Evolutionary conservation across 2,329 filamentous ascomycete species (phyloP).

Genomic region (Taxawa tesnikishii): DNA sequence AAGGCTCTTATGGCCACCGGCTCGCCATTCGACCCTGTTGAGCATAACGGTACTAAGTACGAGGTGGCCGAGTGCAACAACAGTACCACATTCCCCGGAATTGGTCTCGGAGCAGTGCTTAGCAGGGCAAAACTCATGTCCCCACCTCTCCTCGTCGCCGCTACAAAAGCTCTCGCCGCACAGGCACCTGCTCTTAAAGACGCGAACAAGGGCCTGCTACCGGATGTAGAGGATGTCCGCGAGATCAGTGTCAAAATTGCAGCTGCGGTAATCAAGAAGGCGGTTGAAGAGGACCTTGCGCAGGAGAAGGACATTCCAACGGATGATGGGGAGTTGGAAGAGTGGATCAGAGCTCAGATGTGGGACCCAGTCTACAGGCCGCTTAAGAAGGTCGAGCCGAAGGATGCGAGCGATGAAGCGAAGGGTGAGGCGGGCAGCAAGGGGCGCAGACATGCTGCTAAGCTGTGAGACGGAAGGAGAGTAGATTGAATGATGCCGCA

Average conservation of each 20-base stretch:
- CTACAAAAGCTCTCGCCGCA: slow-evolving; percentile 58
- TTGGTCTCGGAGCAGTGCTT: slow-evolving; percentile 68
- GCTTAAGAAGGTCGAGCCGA: slow-evolving; percentile 43
- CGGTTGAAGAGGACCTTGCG: slow-evolving; percentile 56
- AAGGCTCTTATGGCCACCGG: slow-evolving; percentile 72
- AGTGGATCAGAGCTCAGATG: slow-evolving; percentile 70
- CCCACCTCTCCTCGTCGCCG: slow-evolving; percentile 71
- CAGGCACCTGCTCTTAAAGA: slow-evolving; percentile 60
- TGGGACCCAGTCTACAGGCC: slow-evolving; percentile 61
- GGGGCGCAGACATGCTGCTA: slow-evolving; percentile 6
- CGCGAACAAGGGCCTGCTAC: slow-evolving; percentile 54
- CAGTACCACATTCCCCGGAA: slow-evolving; percentile 72
- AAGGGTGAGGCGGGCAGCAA: slow-evolving; percentile 42
- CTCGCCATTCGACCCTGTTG: slow-evolving; percentile 67
- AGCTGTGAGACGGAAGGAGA: too few species aligned
- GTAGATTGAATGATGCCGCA: too few species aligned
- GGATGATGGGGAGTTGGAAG: slow-evolving; percentile 43
- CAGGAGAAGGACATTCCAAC: slow-evolving; percentile 53
- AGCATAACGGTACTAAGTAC: slow-evolving; percentile 40
- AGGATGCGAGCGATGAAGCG: slow-evolving; percentile 43
- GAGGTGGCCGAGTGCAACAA: slow-evolving; percentile 80
- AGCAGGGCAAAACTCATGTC: slow-evolving; percentile 55
- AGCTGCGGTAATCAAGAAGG: slow-evolving; percentile 58
- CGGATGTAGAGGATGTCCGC: slow-evolving; percentile 62
- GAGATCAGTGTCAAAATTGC: slow-evolving; percentile 70